phyloP scores from a whole-genome alignment of 345 rosid genomes.

The Lepidium africanum region DNA sequence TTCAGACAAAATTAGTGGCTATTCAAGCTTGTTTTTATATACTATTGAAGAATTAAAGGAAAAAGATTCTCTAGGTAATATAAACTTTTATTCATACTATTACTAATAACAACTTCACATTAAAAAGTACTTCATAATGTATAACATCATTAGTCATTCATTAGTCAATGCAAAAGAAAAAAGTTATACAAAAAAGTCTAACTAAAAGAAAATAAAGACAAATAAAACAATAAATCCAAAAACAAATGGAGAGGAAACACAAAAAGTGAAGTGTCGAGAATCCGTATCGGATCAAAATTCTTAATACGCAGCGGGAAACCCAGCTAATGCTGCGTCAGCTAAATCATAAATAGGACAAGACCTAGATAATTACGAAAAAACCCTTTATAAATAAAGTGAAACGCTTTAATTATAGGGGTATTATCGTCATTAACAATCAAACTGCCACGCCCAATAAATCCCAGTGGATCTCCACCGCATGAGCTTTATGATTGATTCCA shows the following conservation, averaged over 20 bases:
- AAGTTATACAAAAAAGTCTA: neutral
- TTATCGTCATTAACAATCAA: neutral
- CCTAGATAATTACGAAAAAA: neutral
- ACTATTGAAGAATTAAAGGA: too few species aligned
- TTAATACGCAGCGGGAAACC: conserved; percentile 1
- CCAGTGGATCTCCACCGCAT: conserved; percentile 23
- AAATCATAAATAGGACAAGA: neutral
- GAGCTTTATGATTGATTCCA: conserved; percentile 7
- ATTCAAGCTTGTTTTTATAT: too few species aligned
- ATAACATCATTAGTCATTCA: too few species aligned
- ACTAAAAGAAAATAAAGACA: neutral
- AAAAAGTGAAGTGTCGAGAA: neutral
- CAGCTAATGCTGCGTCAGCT: conserved; percentile 8
- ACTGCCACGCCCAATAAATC: neutral
- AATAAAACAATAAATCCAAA: neutral
- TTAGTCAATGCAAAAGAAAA: too few species aligned
- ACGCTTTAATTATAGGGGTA: neutral
- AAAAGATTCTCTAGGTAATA: too few species aligned
- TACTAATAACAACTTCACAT: too few species aligned
- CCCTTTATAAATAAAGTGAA: neutral
- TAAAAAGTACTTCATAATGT: too few species aligned
- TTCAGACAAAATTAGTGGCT: too few species aligned
- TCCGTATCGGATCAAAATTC: conserved; percentile 13
- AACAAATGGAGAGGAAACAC: neutral
- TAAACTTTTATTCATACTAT: too few species aligned